Conservation (phyloP, 306 rosid species). For the Ochetophila trinervis region DNA sequence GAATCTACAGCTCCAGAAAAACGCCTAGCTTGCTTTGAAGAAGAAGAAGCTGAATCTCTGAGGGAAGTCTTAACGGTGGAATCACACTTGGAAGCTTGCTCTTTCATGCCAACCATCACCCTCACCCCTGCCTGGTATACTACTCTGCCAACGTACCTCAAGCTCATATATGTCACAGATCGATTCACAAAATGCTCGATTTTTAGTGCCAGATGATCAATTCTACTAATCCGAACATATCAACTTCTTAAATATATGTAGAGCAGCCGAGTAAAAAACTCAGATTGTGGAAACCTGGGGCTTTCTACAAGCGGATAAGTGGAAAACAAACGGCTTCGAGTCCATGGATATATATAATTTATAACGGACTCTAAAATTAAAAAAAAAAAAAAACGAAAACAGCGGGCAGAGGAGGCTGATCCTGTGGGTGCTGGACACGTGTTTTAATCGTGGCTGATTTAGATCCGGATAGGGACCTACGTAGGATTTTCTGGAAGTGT, state of each 20-base stretch:
- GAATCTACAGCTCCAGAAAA: constrained; percentile 29
- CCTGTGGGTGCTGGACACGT: constrained; percentile 26
- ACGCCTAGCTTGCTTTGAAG: constrained; percentile 34
- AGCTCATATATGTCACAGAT: constrained; percentile 40
- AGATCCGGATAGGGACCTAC: constrained; percentile 8
- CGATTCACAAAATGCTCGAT: too few relatives aligned
- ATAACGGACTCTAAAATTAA: too few relatives aligned
- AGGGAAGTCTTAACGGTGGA: constrained; percentile 39
- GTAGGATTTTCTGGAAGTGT: not conserved
- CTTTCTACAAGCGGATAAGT: not conserved
- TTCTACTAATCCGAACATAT: too few relatives aligned
- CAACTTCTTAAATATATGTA: not conserved
- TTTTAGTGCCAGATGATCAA: too few relatives aligned
- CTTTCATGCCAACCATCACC: constrained; percentile 41
- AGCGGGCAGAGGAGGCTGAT: not conserved
- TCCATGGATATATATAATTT: not conserved
- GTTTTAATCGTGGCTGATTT: not conserved
- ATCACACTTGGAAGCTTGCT: constrained; percentile 48
- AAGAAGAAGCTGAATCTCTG: constrained; percentile 37
- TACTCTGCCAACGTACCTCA: constrained; percentile 45
- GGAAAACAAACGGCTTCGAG: constrained; percentile 29
- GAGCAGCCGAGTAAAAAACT: not conserved
- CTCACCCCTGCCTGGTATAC: constrained; percentile 31
- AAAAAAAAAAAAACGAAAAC: not conserved
- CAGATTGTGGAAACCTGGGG: constrained; percentile 11